Percentiles rank a stretch among this genome's conserved stretches.
These are phyloP conservation scores for Gossypium gossypioides DNA, from an alignment of 441 rosid genomes.

Conservation along the genomic window DNA sequence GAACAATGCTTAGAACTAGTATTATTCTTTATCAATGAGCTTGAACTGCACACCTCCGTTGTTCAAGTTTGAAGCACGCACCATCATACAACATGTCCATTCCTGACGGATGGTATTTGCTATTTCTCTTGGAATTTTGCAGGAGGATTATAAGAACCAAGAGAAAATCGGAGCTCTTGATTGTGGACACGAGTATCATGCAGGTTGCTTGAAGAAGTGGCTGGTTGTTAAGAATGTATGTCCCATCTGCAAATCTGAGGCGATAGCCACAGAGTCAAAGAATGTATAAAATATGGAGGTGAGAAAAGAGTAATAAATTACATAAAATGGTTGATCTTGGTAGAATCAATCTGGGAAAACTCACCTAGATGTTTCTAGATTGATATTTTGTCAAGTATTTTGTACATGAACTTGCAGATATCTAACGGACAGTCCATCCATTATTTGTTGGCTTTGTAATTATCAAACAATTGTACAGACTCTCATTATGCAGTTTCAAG, in stretches of 20 bases:
- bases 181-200: conserved; percentile 77
- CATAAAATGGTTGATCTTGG: conserved; percentile 14
- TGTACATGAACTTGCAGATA: conserved; percentile 47
- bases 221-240: conserved; percentile 74
- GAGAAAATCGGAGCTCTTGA: conserved; percentile 54
- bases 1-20: not conserved
- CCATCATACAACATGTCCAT: not conserved
- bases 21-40: not conserved
- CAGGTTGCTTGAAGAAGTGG: conserved; percentile 79
- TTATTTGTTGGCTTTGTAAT: conserved; percentile 33
- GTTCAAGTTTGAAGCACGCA: not conserved
- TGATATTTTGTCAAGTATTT: conserved; percentile 25
- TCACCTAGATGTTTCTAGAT: conserved; percentile 5
- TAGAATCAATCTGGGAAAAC: conserved; percentile 7
- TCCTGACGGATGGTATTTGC: not conserved
- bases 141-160: conserved; percentile 51
- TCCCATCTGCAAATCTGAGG: conserved; percentile 86
- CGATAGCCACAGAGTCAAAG: conserved; percentile 27
- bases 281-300: conserved; percentile 16
- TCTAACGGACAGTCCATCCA: conserved; percentile 25
- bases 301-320: conserved; percentile 5
- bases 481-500: conserved; percentile 21
- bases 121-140: conserved; percentile 12
- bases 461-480: conserved; percentile 51
- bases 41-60: not conserved